These are phyloP conservation scores for Xylaria sp. DNA, from an alignment of 2,329 filamentous ascomycete genomes.

Conservation along the genomic window DNA sequence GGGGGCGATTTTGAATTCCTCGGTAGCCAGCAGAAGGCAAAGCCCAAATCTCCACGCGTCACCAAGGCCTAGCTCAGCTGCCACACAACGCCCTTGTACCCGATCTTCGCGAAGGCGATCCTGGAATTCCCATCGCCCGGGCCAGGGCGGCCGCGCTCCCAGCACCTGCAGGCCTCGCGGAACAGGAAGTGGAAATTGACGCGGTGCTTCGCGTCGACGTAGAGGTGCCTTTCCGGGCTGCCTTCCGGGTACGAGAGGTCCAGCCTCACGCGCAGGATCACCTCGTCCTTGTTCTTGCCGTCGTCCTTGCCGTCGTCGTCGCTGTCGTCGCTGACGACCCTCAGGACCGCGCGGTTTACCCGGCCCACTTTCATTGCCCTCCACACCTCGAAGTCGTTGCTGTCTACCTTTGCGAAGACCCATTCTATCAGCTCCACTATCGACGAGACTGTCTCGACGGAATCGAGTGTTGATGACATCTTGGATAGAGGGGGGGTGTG, in stretches of 20 bases:
- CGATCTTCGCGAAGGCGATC: not conserved
- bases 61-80: not conserved
- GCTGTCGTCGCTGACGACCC: no score
- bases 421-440: not conserved
- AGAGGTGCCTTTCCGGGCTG: not conserved
- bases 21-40: not conserved
- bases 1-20: not conserved
- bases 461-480: not conserved
- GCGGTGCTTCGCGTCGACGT: not conserved
- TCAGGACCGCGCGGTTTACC: no score
- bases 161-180: not conserved
- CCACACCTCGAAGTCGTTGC: not conserved
- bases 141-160: not conserved
- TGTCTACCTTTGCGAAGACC: not conserved
- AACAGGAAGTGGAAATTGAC: not conserved
- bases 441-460: not conserved
- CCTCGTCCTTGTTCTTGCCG: not conserved
- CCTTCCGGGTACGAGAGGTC: not conserved
- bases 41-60: not conserved
- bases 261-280: not conserved
- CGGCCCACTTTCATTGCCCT: no score
- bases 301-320: no score
- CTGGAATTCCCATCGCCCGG: no score
- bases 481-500: not conserved
- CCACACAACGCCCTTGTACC: conserved; percentile 3